These are phyloP conservation scores for Blastobotrys robertii DNA, from an alignment of 805 yeast genomes.

Conservation along the genomic window DNA sequence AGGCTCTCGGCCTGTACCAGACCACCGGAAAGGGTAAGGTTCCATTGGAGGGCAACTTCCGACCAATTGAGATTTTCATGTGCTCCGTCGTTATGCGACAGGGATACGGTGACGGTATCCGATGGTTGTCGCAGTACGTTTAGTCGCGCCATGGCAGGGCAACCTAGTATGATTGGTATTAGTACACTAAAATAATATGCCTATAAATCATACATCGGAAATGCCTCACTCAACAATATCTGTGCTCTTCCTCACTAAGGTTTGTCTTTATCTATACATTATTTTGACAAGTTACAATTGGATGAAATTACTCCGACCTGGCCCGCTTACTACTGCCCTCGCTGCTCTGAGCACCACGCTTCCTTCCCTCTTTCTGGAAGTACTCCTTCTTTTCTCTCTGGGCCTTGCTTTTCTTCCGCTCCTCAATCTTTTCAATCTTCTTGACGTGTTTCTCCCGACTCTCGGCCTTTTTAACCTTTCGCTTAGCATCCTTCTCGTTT, in stretches of 20 bases:
- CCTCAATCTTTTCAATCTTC: conserved; percentile 67
- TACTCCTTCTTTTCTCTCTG: conserved; percentile 80
- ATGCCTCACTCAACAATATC: background rate
- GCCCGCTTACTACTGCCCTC: conserved; percentile 16
- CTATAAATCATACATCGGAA: background rate
- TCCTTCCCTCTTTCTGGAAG: conserved; percentile 43
- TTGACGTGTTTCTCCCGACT: conserved; percentile 68
- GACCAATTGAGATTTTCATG: conserved; percentile 96
- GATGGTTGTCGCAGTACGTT: conserved; percentile 95
- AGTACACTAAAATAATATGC: background rate
- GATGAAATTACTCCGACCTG: background rate
- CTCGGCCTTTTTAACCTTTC: conserved; percentile 59
- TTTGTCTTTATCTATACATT: background rate
- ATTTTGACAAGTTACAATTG: background rate
- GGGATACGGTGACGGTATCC: conserved; percentile 97
- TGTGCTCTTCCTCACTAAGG: background rate
- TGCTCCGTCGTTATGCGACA: conserved; percentile 97
- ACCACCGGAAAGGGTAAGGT: conserved; percentile 86
- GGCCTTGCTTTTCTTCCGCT: conserved; percentile 60
- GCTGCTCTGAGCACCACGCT: conserved; percentile 20
- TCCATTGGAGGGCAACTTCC: conserved; percentile 52
- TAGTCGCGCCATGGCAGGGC: conserved; percentile 26
- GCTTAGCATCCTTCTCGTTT: conserved; percentile 76
- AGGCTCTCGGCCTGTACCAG: conserved; percentile 74
- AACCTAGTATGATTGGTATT: background rate